Base-by-base conservation (phyloP, 768 basidiomycete genomes). In the Coprinopsis marcescibilis region DNA sequence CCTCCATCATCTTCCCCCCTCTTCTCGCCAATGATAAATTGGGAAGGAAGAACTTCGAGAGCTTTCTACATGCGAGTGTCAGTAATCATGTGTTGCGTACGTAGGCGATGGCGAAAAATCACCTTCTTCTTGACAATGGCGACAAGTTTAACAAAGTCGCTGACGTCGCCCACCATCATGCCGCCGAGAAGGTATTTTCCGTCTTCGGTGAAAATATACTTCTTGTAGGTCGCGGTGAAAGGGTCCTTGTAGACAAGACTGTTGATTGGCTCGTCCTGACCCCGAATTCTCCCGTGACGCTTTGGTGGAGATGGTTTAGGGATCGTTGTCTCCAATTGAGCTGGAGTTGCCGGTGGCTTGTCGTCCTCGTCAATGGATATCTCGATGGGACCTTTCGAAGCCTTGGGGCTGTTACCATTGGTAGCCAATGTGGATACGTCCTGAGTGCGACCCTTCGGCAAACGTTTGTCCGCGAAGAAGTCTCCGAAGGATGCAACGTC, bases 121-220 rank as follows among this genome's bases (percentile, higher is more conserved):
- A 72, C 81, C 67, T 78, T 78, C 68, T 85, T 85, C 66, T 81
- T 83, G 23, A 83, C 78, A 25, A 86, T 66, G 11, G 78, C 67
- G n/a, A 86, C 71, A 12, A 87, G 69, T 61, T 85, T 85, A 47
- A 80, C 73, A 55, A 80, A 85, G 57, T 83, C 80, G 29, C 67
- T 70, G 8, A 77, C 77, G 55, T 85, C 82, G 2, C 85, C 85
- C n/a, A 89, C 75, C 83, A 87, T 83, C 76, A 85, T 84, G 3
- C 85, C 85, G 11, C 85, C 85, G 3, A 89, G 63, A 11, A 89
- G 67, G 53, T 83, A 72, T 60, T 81, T 80, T 10, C 85, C 85
- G 55, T 87, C 83, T 6, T 72, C 71, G 10, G 74, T 81, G 59
- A 87, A 87, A 34, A 87, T 76, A 51, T 83, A 85, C 65, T 85